Base-by-base conservation (phyloP, 2,329 filamentous ascomycete genomes). In the Elsinoe batatas region DNA sequence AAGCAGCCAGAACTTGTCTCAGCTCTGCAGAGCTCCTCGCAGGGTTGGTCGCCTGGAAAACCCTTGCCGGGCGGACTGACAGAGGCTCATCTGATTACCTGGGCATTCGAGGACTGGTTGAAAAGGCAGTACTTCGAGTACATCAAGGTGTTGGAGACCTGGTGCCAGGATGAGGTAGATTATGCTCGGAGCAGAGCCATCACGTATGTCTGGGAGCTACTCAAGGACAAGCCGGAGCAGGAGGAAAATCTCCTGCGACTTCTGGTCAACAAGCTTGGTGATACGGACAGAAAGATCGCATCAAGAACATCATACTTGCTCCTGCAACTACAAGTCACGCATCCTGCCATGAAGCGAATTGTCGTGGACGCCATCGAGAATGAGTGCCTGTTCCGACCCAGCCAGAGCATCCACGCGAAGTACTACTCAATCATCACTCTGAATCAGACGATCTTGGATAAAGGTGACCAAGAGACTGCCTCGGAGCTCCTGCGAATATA, bases 341-440 rank as follows among this genome's bases (percentile, higher is more conserved):
- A 98, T 68, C 93, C 93, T 0, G 79, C 88, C 55, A 98, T 98
- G 93, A 97, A 96, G 70, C 77, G 81, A 13, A 84, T 94, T 53
- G 86, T 98, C 61, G 83, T 96, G 61, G 84, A 82, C 59, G 82
- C 84, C 8, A 83, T 98, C 42, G 91, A 98, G 69, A 84, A 87
- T 55, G 91, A 97, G 63, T 80, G 95, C 46, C 74, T 98, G 18
- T 86, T 96, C 67, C 83, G 89, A 53, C 88, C 91, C 0, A 87
- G 88, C 10, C 93, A 97, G 70, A 91, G 83, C 65, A 77, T 85
- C 35, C 87, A 94, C 63, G 88, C 91, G 38, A 94, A 88, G 67
- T 98, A 98, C 72, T 96, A 95, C 70, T 91, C 89, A 33, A 84
- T 95, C 68, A 96, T 96, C 68, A 97, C 93, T 0, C 77, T 98